A percentile compares a stretch with the other conserved stretches of the same genome.
phyloP scores from a whole-genome alignment of 1,139 yeast genomes.

The Yamadazyma friedrichii region DNA sequence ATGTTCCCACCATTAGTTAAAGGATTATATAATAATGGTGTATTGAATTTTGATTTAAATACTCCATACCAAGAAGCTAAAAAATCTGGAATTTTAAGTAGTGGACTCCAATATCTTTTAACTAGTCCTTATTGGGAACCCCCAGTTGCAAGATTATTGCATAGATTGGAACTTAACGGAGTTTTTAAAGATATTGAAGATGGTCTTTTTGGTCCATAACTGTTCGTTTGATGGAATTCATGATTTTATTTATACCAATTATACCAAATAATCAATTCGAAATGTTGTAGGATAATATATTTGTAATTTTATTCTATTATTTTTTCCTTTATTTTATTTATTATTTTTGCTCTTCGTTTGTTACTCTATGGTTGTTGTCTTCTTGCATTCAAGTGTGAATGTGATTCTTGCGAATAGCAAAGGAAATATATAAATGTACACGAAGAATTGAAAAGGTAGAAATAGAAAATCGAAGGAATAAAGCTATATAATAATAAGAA shows the following conservation, averaged over 20 bases:
- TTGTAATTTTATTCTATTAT: not conserved
- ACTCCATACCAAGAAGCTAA: constrained; percentile 24
- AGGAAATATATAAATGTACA: too few relatives aligned
- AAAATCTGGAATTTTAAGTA: constrained; percentile 21
- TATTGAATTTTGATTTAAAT: constrained; percentile 27
- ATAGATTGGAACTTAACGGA: constrained; percentile 34
- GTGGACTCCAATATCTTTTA: constrained; percentile 25
- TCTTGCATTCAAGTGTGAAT: too few relatives aligned
- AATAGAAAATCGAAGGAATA: too few relatives aligned
- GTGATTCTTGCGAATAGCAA: too few relatives aligned
- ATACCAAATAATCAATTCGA: too few relatives aligned
- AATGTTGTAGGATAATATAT: not conserved
- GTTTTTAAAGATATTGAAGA: constrained; percentile 30
- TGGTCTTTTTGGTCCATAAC: constrained; percentile 33
- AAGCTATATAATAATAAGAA: too few relatives aligned
- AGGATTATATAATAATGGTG: constrained; percentile 35
- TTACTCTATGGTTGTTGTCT: too few relatives aligned
- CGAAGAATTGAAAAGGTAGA: too few relatives aligned
- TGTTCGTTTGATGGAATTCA: too few relatives aligned
- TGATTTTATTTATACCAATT: too few relatives aligned
- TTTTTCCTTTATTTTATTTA: too few relatives aligned
- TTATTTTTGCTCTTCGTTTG: too few relatives aligned
- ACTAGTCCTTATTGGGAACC: constrained; percentile 34
- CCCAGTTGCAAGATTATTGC: constrained; percentile 30
- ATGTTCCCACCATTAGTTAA: constrained; percentile 25